Conservation (phyloP, 192 early-diverging fungal genomes). For the Coemansia aciculifera region DNA sequence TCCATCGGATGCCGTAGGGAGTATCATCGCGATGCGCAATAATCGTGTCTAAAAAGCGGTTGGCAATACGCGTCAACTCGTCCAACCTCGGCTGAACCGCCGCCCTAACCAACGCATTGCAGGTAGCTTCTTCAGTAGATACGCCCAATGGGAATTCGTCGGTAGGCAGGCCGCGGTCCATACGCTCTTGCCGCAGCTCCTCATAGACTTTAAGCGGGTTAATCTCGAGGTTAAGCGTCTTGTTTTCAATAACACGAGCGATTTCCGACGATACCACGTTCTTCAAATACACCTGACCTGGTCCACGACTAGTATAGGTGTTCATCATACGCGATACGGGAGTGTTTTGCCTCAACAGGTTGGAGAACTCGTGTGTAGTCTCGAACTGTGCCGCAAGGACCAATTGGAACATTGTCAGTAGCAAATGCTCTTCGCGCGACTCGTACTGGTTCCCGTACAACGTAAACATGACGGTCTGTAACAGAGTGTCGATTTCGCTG, state of each 20-base stretch:
- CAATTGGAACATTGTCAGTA: slow-evolving; percentile 95
- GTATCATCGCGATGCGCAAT: slow-evolving; percentile 78
- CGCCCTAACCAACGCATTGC: slow-evolving; percentile 78
- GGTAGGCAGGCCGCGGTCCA: slow-evolving; percentile 28
- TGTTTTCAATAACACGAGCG: slow-evolving; percentile 73
- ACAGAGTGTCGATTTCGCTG: slow-evolving; percentile 87
- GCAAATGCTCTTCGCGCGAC: slow-evolving; percentile 89
- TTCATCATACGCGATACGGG: slow-evolving; percentile 99
- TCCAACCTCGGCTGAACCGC: slow-evolving; percentile 79
- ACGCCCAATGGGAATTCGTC: slow-evolving; percentile 71
- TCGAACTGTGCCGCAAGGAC: slow-evolving; percentile 93
- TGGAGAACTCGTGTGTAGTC: slow-evolving; percentile 83
- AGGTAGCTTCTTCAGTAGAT: slow-evolving; percentile 76
- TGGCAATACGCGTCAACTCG: slow-evolving; percentile 84
- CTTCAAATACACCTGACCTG: slow-evolving; percentile 91
- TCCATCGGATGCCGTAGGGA: slow-evolving; percentile 97
- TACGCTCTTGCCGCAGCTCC: slow-evolving; percentile 45
- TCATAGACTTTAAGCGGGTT: slow-evolving; percentile 85
- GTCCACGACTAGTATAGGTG: slow-evolving; percentile 90
- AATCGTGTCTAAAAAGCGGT: slow-evolving; percentile 84
- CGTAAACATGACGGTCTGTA: slow-evolving; percentile 97
- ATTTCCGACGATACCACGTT: slow-evolving; percentile 80
- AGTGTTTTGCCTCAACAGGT: slow-evolving; percentile 89
- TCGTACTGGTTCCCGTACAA: slow-evolving; percentile 97
- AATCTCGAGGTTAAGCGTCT: slow-evolving; percentile 88